Evolutionary conservation across 2,329 filamentous ascomycete species (phyloP).

Genomic region (Pyricularia pennisetigena): DNA sequence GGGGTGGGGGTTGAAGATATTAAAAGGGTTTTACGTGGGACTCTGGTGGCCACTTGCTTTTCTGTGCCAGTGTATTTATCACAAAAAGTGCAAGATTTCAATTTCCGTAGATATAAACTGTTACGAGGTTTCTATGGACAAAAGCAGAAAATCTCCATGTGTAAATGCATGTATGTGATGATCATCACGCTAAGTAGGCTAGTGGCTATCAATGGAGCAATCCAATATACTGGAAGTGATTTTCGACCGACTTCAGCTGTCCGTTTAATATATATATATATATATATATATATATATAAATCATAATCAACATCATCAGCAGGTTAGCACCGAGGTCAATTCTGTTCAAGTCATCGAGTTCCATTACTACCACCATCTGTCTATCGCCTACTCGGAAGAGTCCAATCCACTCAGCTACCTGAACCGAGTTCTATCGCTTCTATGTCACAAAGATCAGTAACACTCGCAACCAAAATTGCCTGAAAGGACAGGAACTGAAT

Average conservation of each 20-base stretch:
- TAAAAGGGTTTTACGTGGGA: slow-evolving; percentile 9
- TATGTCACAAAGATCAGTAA: slow-evolving; percentile 1
- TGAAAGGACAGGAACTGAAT: not conserved
- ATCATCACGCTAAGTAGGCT: not conserved
- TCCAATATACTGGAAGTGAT: not conserved
- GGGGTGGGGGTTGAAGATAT: not conserved
- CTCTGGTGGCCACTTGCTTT: not conserved
- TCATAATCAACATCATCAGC: not conserved
- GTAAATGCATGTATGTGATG: not conserved
- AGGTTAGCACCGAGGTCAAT: not conserved
- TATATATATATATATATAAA: no score
- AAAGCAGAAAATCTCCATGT: not conserved
- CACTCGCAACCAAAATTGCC: not conserved
- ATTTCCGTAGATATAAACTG: not conserved
- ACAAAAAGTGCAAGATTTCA: not conserved
- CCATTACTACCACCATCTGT: slow-evolving; percentile 2
- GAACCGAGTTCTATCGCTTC: not conserved
- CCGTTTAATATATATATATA: no score
- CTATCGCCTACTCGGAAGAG: not conserved
- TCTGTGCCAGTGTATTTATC: not conserved
- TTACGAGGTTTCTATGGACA: not conserved
- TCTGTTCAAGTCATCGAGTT: not conserved
- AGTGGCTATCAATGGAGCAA: not conserved
- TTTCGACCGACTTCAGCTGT: not conserved
- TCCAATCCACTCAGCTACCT: not conserved